A percentile compares a stretch with the other conserved stretches of the same genome.
Conservation (phyloP, 2,329 filamentous ascomycete genomes). For the Aspergillus brasiliensis region DNA sequence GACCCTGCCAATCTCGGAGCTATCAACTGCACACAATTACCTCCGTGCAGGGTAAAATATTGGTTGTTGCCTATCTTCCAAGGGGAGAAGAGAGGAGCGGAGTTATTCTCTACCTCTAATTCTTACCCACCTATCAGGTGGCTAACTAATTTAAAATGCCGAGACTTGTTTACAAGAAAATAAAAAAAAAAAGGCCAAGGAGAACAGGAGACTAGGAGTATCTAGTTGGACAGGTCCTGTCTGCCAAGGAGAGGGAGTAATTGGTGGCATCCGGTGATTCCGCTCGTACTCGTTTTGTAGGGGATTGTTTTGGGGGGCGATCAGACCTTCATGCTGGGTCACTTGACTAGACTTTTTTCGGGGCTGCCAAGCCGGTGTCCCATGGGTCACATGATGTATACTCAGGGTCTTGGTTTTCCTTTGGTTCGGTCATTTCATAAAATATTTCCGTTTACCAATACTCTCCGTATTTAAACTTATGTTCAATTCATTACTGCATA, state of each 20-base stretch:
- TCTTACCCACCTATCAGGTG: neutral
- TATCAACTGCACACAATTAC: neutral
- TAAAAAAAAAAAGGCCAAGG: too few species aligned
- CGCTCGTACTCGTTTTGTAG: neutral
- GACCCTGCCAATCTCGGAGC: slow-evolving; percentile 5
- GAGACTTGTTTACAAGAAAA: too few species aligned
- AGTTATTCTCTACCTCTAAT: neutral
- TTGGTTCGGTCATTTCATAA: neutral
- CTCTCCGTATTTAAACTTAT: too few species aligned
- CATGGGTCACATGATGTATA: neutral
- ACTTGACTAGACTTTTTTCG: neutral
- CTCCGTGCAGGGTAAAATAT: neutral
- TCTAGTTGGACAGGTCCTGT: neutral
- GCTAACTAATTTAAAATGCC: too few species aligned
- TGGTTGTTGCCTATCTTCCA: neutral
- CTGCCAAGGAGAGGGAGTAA: neutral
- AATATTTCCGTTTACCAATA: neutral
- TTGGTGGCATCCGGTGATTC: neutral
- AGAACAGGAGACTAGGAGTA: neutral
- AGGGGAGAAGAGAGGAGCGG: neutral
- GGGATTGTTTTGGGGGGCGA: neutral
- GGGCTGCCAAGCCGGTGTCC: neutral
- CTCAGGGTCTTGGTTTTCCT: neutral
- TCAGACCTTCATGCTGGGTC: neutral
- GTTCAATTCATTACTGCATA: too few species aligned